Evolutionary conservation across 495 filamentous ascomycete genomes (phyloP).

Genomic region (Tricharina praecox): DNA sequence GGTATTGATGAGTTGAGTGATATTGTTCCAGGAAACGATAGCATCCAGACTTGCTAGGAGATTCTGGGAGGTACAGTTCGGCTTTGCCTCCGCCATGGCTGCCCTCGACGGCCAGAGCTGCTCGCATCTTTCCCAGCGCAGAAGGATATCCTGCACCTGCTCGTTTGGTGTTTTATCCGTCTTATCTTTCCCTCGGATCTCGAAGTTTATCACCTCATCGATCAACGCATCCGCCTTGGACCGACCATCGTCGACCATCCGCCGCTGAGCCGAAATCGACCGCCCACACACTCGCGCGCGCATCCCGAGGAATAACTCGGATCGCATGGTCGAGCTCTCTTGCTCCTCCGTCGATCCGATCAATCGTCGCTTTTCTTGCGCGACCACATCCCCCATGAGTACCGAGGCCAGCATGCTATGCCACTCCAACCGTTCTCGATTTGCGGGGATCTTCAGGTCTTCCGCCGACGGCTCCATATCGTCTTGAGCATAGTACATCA

Average conservation of each 20-base stretch:
- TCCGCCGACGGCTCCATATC: conserved; percentile 76
- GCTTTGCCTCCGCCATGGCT: conserved; percentile 53
- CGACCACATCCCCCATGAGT: conserved; percentile 87
- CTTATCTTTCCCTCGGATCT: conserved; percentile 84
- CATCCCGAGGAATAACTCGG: conserved; percentile 81
- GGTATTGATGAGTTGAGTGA: conserved; percentile 92
- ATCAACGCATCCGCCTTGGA: conserved; percentile 49
- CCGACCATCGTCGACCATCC: conserved; percentile 67
- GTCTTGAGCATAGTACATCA: conserved; percentile 73
- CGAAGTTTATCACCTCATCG: conserved; percentile 76
- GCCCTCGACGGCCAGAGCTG: conserved; percentile 62
- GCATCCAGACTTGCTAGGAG: conserved; percentile 70
- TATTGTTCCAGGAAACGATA: conserved; percentile 90
- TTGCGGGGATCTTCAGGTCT: conserved; percentile 72
- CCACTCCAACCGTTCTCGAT: conserved; percentile 88
- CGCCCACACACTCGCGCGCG: conserved; percentile 67
- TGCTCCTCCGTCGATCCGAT: conserved; percentile 64
- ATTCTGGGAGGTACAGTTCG: conserved; percentile 50
- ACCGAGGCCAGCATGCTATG: conserved; percentile 94
- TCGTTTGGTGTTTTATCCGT: conserved; percentile 70
- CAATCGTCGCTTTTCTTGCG: conserved; percentile 89
- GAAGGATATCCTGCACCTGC: conserved; percentile 76
- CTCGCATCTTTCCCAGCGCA: conserved; percentile 76
- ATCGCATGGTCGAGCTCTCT: conserved; percentile 50
- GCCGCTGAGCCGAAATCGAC: conserved; percentile 61